These are phyloP conservation scores for Teratosphaeria destructans DNA, from an alignment of 2,329 filamentous ascomycete genomes.

Conservation along the genomic window DNA sequence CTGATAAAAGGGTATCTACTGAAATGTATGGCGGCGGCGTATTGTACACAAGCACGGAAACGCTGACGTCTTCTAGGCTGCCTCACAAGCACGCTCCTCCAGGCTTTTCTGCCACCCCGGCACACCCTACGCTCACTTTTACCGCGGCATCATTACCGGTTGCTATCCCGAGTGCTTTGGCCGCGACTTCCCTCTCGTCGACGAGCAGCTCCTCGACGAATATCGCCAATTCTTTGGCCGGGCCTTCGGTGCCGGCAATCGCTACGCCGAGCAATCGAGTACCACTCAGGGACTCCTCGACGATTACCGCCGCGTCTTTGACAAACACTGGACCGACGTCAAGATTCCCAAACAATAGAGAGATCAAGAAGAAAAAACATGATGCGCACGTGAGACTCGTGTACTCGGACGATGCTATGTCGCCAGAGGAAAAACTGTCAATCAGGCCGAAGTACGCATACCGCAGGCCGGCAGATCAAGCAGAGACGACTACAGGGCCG, in stretches of 20 bases:
- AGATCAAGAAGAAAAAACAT: neutral
- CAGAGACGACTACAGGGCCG: constrained; percentile 4
- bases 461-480: constrained; percentile 25
- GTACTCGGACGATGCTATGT: constrained; percentile 69
- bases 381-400: constrained; percentile 50
- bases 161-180: neutral
- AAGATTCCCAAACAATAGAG: neutral
- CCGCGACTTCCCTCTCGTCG: neutral
- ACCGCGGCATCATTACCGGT: neutral
- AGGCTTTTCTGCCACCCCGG: neutral
- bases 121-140: neutral
- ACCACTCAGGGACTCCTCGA: neutral
- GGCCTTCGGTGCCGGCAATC: neutral
- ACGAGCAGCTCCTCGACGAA: neutral
- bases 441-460: constrained; percentile 65
- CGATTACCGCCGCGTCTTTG: neutral
- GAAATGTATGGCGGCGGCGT: neutral
- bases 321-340: neutral
- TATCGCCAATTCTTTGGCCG: neutral
- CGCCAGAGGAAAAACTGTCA: constrained; percentile 85
- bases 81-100: neutral
- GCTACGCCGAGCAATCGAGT: neutral
- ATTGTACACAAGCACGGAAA: neutral
- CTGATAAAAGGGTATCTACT: neutral
- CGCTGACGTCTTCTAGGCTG: neutral